Percentiles rank a stretch among this genome's conserved stretches.
Conservation (phyloP, 2,329 filamentous ascomycete genomes). For the Neonectria neomacrospora region DNA sequence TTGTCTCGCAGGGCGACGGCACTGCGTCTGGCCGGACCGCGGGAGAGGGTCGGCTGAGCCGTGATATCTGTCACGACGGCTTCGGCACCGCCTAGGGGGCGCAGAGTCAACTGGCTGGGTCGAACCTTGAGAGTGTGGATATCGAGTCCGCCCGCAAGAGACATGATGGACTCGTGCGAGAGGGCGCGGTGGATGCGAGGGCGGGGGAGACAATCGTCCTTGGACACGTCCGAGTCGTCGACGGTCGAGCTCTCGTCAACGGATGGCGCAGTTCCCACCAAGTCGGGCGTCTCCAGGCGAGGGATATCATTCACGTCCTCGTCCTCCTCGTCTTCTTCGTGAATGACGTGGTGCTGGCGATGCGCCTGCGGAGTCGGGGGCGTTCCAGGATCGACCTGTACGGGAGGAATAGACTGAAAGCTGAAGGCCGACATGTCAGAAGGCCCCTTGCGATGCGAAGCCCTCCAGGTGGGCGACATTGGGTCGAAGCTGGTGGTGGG, state of each 20-base stretch:
- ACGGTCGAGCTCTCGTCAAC: conserved; percentile 51
- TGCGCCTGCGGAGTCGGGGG: conserved; percentile 35
- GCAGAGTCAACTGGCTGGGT: conserved; percentile 77
- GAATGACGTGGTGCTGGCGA: conserved; percentile 45
- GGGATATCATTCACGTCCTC: conserved; percentile 34
- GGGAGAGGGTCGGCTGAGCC: conserved; percentile 67
- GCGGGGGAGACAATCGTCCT: conserved; percentile 52
- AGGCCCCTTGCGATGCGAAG: conserved; percentile 63
- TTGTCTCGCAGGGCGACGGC: conserved; percentile 69
- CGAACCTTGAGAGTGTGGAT: conserved; percentile 84
- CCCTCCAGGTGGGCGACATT: conserved; percentile 67
- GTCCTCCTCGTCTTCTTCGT: conserved; percentile 53
- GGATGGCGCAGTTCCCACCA: conserved; percentile 44
- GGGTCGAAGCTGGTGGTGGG: conserved; percentile 82
- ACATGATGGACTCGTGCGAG: conserved; percentile 91
- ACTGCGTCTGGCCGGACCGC: conserved; percentile 58
- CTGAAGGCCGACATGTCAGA: conserved; percentile 67
- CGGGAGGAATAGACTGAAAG: conserved; percentile 55
- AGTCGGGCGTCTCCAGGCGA: conserved; percentile 40
- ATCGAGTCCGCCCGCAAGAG: conserved; percentile 86
- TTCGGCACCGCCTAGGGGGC: conserved; percentile 64
- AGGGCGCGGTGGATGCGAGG: conserved; percentile 70
- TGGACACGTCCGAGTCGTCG: conserved; percentile 46
- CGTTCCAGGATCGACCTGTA: conserved; percentile 50
- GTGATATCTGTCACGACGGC: conserved; percentile 69